Evolutionary conservation across 768 basidiomycete species (phyloP), one percentile per base, ranked within the genome.

Genomic region (Tulasnella calospora): DNA sequence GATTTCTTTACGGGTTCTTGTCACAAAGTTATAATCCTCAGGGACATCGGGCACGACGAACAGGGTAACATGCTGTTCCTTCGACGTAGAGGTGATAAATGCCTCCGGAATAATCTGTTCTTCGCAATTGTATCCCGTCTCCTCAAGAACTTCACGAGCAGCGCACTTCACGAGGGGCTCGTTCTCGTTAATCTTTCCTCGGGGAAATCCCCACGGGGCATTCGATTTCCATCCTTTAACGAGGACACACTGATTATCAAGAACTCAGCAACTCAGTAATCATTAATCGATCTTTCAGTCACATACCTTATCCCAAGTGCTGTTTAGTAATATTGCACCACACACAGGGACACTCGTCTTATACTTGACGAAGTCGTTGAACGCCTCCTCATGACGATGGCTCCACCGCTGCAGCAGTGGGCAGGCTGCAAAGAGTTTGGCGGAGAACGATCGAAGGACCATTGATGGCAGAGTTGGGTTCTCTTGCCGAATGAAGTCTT

Each of bases 131-230:
- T 94, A 99, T 19, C 98, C 98, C 0, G 96, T 98, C 86, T 99
- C 98, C 85, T 99, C 98, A 40, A 94, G 87, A 33, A 99, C 97
- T 87, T 99, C 98, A 84, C 98, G 91, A 76, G 94, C 88, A 2
- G 97, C 98, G 84, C 98, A 99, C 76, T 88, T 88, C 72, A 89
- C 88, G 77, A 91, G 89, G 10, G 92, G 90, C 83, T 99, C 98
- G 79, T 93, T 89, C 83, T 96, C 92, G 82, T 99, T 99, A 84
- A 99, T 99, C 86, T 99, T 99, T n/a, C 98, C 98, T 83, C 97
- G 94, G 9, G 98, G 98, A 84, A 99, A 99, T n/a, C 95, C 93
- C 98, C 98, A 99, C 9, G 95, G 94, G 2, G 98, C 94, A 27
- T 92, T 94, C 46, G 94, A 90, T 84, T 98, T 98, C 95, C 95